Conservation (phyloP, 805 yeast species). For the Candida vaughaniae region DNA sequence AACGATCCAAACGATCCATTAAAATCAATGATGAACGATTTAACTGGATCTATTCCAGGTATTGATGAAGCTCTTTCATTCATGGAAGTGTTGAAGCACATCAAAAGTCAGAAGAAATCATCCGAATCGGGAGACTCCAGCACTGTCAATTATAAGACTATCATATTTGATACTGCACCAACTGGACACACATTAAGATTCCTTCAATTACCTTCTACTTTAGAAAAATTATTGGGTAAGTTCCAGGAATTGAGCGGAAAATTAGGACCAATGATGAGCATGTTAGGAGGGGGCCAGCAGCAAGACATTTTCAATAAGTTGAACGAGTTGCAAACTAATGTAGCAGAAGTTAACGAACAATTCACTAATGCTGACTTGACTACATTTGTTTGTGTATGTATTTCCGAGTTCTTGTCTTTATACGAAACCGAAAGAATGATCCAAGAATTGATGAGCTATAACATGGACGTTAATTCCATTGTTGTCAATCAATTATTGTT, state of each 20-base stretch:
- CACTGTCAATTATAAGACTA: slow-evolving; percentile 63
- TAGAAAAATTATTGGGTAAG: slow-evolving; percentile 83
- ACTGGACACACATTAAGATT: slow-evolving; percentile 97
- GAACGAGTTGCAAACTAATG: slow-evolving; percentile 75
- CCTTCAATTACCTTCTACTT: slow-evolving; percentile 88
- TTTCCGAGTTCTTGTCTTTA: slow-evolving; percentile 91
- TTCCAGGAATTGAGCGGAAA: slow-evolving; percentile 82
- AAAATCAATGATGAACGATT: slow-evolving; percentile 76
- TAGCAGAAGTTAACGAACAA: slow-evolving; percentile 87
- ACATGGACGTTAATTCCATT: slow-evolving; percentile 95
- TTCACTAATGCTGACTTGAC: slow-evolving; percentile 95
- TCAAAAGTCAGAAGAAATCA: slow-evolving; percentile 61
- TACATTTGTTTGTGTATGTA: slow-evolving; percentile 94
- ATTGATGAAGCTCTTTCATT: slow-evolving; percentile 97
- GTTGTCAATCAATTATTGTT: slow-evolving; percentile 91
- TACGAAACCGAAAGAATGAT: slow-evolving; percentile 98
- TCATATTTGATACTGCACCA: slow-evolving; percentile 99
- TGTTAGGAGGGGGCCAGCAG: slow-evolving; percentile 65
- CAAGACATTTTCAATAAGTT: slow-evolving; percentile 76
- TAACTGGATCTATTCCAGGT: slow-evolving; percentile 96
- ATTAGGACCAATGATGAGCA: slow-evolving; percentile 86
- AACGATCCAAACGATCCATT: slow-evolving; percentile 63
- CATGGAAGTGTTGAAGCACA: slow-evolving; percentile 97
- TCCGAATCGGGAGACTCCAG: slow-evolving; percentile 15
- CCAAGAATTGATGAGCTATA: slow-evolving; percentile 91